A percentile compares a stretch with the other conserved stretches of the same genome.
Conservation (phyloP, 345 rosid genomes). For the Pistacia integerrima region DNA sequence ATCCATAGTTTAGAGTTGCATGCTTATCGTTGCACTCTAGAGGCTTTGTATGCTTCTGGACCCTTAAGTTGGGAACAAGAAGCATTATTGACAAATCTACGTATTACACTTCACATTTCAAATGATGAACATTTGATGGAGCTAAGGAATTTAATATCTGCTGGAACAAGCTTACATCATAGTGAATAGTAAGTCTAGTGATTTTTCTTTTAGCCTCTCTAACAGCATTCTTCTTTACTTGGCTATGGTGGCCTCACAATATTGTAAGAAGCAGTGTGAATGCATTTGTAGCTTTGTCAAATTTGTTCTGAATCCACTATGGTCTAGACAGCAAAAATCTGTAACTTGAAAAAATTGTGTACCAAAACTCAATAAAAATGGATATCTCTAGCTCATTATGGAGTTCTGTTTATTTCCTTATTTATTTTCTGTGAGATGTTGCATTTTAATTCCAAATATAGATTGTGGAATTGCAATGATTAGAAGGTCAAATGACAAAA, state of each 20-base stretch:
- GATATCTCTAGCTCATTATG: constrained; percentile 16
- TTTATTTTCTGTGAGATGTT: constrained; percentile 1
- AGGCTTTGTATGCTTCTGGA: constrained; percentile 76
- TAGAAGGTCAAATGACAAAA: constrained; percentile 9
- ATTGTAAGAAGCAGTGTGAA: constrained; percentile 33
- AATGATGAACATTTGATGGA: constrained; percentile 84
- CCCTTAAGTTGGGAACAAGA: constrained; percentile 91
- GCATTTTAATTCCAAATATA: constrained; percentile 22
- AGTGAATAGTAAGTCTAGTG: constrained; percentile 35
- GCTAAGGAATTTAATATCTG: constrained; percentile 70
- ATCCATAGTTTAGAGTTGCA: constrained; percentile 73
- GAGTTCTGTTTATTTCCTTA: constrained; percentile 6
- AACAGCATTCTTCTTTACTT: constrained; percentile 31
- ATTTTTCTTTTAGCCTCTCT: constrained; percentile 22
- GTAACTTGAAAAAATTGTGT: constrained; percentile 29
- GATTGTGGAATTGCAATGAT: constrained; percentile 19
- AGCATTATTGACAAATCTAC: constrained; percentile 82
- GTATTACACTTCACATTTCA: constrained; percentile 66
- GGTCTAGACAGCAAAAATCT: constrained; percentile 25
- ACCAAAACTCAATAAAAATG: constrained; percentile 26
- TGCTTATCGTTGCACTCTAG: constrained; percentile 66
- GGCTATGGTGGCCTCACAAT: constrained; percentile 27
- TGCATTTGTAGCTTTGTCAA: constrained; percentile 33
- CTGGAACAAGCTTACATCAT: constrained; percentile 46
- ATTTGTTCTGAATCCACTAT: constrained; percentile 25